Evolutionary conservation across 2,329 filamentous ascomycete genomes (phyloP).

Genomic region (Talaromyces sp.): DNA sequence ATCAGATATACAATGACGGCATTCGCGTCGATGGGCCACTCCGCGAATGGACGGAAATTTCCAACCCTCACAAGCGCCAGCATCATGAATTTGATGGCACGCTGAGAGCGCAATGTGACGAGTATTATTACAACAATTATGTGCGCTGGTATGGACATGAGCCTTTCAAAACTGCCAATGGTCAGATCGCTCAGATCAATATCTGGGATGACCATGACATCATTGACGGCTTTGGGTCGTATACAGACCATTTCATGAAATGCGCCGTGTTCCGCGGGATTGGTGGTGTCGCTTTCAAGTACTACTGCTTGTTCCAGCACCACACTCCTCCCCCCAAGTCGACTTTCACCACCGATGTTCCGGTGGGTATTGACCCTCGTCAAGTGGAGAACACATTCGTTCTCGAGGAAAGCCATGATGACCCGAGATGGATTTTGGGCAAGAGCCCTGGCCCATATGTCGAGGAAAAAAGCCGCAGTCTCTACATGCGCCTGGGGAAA

Average conservation of each 20-base stretch:
- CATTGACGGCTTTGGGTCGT: slow-evolving; percentile 63
- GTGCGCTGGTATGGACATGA: slow-evolving; percentile 65
- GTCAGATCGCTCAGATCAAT: slow-evolving; percentile 61
- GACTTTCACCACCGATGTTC: slow-evolving; percentile 75
- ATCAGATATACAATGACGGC: slow-evolving; percentile 75
- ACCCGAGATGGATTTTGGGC: slow-evolving; percentile 75
- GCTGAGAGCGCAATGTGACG: slow-evolving; percentile 56
- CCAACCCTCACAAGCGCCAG: slow-evolving; percentile 57
- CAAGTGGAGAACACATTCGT: slow-evolving; percentile 76
- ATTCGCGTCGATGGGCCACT: slow-evolving; percentile 82
- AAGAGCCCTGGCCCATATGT: slow-evolving; percentile 65
- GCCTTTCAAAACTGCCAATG: slow-evolving; percentile 56
- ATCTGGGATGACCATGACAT: slow-evolving; percentile 66
- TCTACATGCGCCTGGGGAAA: slow-evolving; percentile 61
- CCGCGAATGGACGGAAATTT: slow-evolving; percentile 58
- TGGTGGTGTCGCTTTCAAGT: slow-evolving; percentile 55
- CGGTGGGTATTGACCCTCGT: slow-evolving; percentile 57
- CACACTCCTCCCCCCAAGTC: slow-evolving; percentile 79
- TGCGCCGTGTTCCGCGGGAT: slow-evolving; percentile 63
- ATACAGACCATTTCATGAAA: slow-evolving; percentile 64
- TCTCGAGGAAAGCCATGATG: slow-evolving; percentile 51
- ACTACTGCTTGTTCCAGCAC: slow-evolving; percentile 65
- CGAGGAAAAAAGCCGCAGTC: slow-evolving; percentile 55
- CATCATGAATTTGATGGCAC: slow-evolving; percentile 62
- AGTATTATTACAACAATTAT: slow-evolving; percentile 61